Evolutionary conservation across 805 yeast species (phyloP).

Genomic region (Schwanniomyces occidentalis): DNA sequence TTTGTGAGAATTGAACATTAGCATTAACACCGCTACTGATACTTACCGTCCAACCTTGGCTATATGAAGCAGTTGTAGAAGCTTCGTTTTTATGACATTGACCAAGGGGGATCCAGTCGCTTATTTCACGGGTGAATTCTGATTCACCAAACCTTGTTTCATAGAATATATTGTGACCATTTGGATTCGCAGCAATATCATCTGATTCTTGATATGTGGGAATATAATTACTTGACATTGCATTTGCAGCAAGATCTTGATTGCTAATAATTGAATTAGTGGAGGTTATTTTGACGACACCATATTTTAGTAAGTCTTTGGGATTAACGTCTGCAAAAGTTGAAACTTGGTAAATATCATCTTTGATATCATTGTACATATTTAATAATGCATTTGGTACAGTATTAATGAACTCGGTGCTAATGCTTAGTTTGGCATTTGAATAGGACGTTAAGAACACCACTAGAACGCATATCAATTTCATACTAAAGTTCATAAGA

Average conservation of each 20-base stretch:
- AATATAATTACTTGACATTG: constrained; percentile 9
- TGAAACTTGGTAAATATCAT: constrained; percentile 9
- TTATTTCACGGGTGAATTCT: background rate
- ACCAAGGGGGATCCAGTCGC: constrained; percentile 12
- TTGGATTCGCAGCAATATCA: background rate
- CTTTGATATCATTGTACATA: constrained; percentile 7
- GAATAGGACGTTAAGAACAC: no score
- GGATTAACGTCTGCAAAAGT: constrained; percentile 11
- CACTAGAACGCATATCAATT: no score
- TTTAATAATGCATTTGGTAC: constrained; percentile 7
- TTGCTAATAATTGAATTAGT: constrained; percentile 14
- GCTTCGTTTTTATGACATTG: constrained; percentile 12
- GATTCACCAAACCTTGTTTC: constrained; percentile 9
- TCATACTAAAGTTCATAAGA: no score
- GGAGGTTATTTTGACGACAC: constrained; percentile 10
- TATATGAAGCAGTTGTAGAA: constrained; percentile 8
- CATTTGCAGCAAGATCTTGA: constrained; percentile 9
- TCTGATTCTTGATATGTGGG: constrained; percentile 4
- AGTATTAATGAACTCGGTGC: no score
- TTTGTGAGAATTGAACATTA: constrained; percentile 8
- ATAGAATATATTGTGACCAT: constrained; percentile 5
- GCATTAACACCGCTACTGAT: constrained; percentile 9
- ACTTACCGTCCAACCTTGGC: constrained; percentile 13
- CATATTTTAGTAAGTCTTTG: constrained; percentile 10
- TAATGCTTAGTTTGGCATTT: no score